Conservation (phyloP, 139 green algal species). For the Chlamydomonas asymmetrica region DNA sequence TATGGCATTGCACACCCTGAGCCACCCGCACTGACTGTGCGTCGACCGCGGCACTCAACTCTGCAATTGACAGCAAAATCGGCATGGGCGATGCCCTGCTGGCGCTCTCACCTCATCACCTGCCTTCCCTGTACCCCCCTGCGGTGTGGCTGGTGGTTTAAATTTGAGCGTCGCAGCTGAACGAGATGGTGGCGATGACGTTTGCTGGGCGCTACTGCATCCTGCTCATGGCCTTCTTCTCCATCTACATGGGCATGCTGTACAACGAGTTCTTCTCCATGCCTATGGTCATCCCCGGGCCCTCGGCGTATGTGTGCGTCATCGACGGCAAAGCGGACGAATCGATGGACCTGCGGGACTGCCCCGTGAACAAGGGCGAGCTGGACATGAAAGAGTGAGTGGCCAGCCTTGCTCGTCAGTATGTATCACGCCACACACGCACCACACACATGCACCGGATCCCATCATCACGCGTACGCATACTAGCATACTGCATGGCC, state of each 20-base stretch:
- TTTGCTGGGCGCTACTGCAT: conserved; percentile 96
- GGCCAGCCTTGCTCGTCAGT: too few relatives aligned
- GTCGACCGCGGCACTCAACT: too few relatives aligned
- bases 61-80: too few relatives aligned
- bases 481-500: too few relatives aligned
- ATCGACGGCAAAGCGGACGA: neutral
- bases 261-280: conserved; percentile 99
- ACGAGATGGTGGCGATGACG: conserved; percentile 92
- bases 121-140: neutral
- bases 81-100: too few relatives aligned
- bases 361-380: conserved; percentile 15
- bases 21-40: too few relatives aligned
- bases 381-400: too few relatives aligned
- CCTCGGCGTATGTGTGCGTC: conserved; percentile 27
- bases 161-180: conserved; percentile 52
- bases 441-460: too few relatives aligned
- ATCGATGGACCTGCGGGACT: conserved; percentile 34
- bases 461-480: too few relatives aligned
- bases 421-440: too few relatives aligned
- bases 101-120: neutral
- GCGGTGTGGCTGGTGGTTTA: neutral
- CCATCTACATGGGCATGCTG: conserved; percentile 91
- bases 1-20: too few relatives aligned
- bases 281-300: conserved; percentile 84
- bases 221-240: conserved; percentile 96